These are phyloP conservation scores for Fraxinus quadrangulata DNA, from an alignment of 257 asterid genomes.

Conservation along the genomic window DNA sequence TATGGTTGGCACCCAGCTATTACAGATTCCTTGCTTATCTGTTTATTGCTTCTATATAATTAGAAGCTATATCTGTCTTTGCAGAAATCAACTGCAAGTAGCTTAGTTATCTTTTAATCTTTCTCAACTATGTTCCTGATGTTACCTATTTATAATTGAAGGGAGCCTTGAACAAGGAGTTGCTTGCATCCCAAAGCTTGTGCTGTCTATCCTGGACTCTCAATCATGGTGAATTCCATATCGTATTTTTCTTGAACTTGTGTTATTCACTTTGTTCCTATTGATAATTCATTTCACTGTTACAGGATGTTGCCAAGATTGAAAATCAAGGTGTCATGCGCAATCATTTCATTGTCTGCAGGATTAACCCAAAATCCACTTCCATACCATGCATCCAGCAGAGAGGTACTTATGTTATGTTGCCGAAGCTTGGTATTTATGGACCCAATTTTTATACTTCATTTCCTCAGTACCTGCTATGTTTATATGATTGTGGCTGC, in stretches of 20 bases:
- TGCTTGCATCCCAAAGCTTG: slow-evolving; percentile 40
- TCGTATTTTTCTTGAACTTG: slow-evolving; percentile 22
- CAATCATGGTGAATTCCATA: slow-evolving; percentile 57
- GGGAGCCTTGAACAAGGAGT: slow-evolving; percentile 63
- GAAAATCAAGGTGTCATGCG: slow-evolving; percentile 55
- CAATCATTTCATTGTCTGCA: slow-evolving; percentile 52
- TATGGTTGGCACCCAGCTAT: slow-evolving; percentile 9
- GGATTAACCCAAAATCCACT: slow-evolving; percentile 59
- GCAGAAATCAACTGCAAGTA: slow-evolving; percentile 24
- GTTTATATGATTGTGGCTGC: slow-evolving; percentile 9
- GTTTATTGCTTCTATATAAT: slow-evolving; percentile 15
- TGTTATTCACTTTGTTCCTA: slow-evolving; percentile 21
- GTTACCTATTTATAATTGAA: slow-evolving; percentile 38
- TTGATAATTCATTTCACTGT: slow-evolving; percentile 29
- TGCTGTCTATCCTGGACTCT: slow-evolving; percentile 63
- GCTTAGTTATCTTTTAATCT: slow-evolving; percentile 9
- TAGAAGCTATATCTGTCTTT: slow-evolving; percentile 15
- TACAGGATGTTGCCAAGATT: slow-evolving; percentile 63
- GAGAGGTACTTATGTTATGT: slow-evolving; percentile 50
- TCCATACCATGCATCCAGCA: slow-evolving; percentile 37
- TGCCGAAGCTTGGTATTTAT: slow-evolving; percentile 6
- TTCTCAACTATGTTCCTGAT: slow-evolving; percentile 24
- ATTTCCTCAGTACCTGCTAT: slow-evolving; percentile 6
- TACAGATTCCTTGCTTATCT: slow-evolving; percentile 12
- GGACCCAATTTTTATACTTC: background rate